phyloP scores from a whole-genome alignment of 2,329 filamentous ascomycete species.

The Cladophialophora chaetospira region DNA sequence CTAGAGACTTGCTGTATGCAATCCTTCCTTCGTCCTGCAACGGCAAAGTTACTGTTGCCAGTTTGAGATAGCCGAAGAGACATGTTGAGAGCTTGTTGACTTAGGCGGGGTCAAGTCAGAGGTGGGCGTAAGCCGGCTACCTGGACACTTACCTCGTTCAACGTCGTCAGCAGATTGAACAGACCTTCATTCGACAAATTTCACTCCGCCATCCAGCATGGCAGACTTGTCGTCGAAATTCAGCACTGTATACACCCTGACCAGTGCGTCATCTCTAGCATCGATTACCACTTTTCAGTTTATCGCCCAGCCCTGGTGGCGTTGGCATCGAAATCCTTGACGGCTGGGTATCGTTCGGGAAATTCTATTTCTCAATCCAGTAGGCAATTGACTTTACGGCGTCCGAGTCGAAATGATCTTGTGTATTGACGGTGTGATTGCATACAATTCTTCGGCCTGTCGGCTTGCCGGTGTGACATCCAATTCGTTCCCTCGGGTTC shows the following conservation, averaged over 20 bases:
- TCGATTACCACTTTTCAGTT: no score
- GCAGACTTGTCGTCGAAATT: no score
- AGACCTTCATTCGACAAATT: not conserved
- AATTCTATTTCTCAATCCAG: not conserved
- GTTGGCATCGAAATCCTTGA: not conserved
- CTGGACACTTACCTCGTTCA: not conserved
- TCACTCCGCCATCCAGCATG: not conserved
- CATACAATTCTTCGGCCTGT: not conserved
- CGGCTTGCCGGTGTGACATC: not conserved
- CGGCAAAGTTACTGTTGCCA: not conserved
- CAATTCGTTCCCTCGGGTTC: no score
- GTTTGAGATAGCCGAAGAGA: not conserved
- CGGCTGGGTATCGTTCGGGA: not conserved
- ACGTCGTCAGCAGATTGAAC: not conserved
- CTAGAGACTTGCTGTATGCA: not conserved
- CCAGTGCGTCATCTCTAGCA: no score
- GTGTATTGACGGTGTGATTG: not conserved
- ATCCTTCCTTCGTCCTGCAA: not conserved
- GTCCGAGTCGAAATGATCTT: not conserved
- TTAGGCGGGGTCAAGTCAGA: not conserved
- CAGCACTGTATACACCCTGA: no score
- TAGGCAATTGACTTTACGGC: not conserved
- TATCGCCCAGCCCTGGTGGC: no score
- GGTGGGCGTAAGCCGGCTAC: slow-evolving; percentile 4
- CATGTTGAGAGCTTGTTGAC: not conserved